Base-by-base conservation (phyloP, 257 asterid genomes). In the Solanum chilense region DNA sequence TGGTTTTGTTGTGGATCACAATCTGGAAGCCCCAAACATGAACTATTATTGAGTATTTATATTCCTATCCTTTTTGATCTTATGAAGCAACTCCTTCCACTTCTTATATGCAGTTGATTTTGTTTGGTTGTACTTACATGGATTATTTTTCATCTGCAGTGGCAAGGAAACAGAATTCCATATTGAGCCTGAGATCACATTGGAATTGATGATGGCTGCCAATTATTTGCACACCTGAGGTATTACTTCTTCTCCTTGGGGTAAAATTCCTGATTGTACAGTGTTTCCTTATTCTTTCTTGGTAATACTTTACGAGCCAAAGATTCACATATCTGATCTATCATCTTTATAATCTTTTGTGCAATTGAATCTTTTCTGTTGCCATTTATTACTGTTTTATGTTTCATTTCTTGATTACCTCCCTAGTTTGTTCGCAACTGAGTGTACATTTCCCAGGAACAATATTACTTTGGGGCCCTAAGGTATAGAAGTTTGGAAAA, bases 161-260 rank as follows among this genome's bases (percentile, higher is more conserved):
- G 99, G 99, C 62, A 95, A 92, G 93, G 97, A 93, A 89, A 93
- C 96, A 18, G 98, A 95, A 91, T 94, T 95, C 91, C 95, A 92
- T 71, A 95, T 95, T 56, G 98, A 95, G 90, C 98, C 98, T 39
- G 98, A 95, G 92, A 89, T 95, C 91, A 93, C 98, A 18, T 90
- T 95, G 96, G 98, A 94, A 87, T 92, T 95, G 81, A 95, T 95
- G 98, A 95, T 95, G 98, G 98, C 98, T 4, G 98, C 98, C 75
- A 94, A 95, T 85, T 95, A 93, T 86, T 91, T 95, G 82, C 96
- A 95, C 90, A 95, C 98, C 84, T 95, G 92, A 95, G 58, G 78
- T 80, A 76, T 76, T 76, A 37, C 82, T 73, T 37, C 81, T 37
- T 74, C 6, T 74, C 47, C 8, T 74, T 20, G 6, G 52, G 31